Evolutionary conservation across 352 stramenopile genomes (phyloP), one percentile per base, ranked within the genome.

Genomic region (Globisporangium canariense): DNA sequence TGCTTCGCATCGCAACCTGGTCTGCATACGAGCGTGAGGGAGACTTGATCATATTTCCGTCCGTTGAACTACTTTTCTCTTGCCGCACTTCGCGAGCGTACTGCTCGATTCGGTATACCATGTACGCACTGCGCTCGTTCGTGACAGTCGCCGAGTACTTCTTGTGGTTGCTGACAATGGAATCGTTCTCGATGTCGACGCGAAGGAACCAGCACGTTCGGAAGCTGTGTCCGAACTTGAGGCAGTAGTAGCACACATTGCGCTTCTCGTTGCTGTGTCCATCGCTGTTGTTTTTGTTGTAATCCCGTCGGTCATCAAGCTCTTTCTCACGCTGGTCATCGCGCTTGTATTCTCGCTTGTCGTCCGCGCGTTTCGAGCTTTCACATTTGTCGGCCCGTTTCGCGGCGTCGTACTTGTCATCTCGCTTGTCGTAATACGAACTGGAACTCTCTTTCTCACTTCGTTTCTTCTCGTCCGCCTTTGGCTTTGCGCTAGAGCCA

Each of bases 161-260:
- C 36, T 77, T 76, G 56, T 83, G 73, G 3, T 58, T 75, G 41
- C 61, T 55, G 11, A 16, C 25, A 43, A 36, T 61, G 58, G 68
- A 71, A 9, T 67, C 57, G 38, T 75, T 78, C 32, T 78, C 65
- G 50, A 83, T 80, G 34, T 80, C 75, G 3, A 68, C 58, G 36
- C 75, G 70, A 22, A 83, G 50, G 47, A 72, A 83, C 75, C 75
- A 80, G 58, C 73, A 83, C 18, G 60, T 54, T 36, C 67, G 73
- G 57, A 80, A 70, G 45, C 70, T 58, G 45, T 83, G 75, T 2
- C 73, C 75, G 41, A 74, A 36, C 66, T 77, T 80, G 13, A 80
- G 61, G 32, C 75, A 83, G 32, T 80, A 83, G 51, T 77, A 83
- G 55, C 75, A 83, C 28, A 62, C 69, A 30, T 68, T 51, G 11